Percentiles rank a stretch among this genome's conserved stretches.
Evolutionary conservation across 192 early-diverging fungal species (phyloP).

Genomic region (Entophlyctis luteolus): DNA sequence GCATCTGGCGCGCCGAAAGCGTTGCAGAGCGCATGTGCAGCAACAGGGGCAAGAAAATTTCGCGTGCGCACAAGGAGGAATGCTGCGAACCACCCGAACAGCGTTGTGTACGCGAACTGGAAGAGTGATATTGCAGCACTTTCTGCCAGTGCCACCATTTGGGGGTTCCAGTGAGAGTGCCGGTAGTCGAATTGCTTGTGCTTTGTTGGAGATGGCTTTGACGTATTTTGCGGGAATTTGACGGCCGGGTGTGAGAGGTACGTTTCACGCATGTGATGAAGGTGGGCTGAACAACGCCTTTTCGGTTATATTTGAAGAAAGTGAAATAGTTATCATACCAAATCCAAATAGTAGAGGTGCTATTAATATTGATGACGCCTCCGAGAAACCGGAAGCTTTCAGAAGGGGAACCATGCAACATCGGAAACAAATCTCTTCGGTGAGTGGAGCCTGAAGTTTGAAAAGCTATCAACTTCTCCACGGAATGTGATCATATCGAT

Average conservation of each 20-base stretch:
- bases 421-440: slow-evolving; percentile 75
- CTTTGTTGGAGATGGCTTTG: too few species aligned
- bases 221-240: too few species aligned
- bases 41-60: slow-evolving; percentile 44
- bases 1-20: slow-evolving; percentile 72
- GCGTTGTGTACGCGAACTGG: slow-evolving; percentile 68
- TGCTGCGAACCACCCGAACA: slow-evolving; percentile 78
- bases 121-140: slow-evolving; percentile 41
- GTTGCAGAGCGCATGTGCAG: slow-evolving; percentile 72
- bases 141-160: slow-evolving; percentile 30
- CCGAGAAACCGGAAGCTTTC: slow-evolving; percentile 36
- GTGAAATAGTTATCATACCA: slow-evolving; percentile 43
- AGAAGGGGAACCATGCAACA: slow-evolving; percentile 60
- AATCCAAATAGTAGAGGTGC: slow-evolving; percentile 72
- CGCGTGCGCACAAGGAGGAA: slow-evolving; percentile 62
- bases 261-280: slow-evolving; percentile 64
- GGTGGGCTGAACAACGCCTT: slow-evolving; percentile 49
- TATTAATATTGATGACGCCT: slow-evolving; percentile 42
- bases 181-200: too few species aligned
- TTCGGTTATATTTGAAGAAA: background rate
- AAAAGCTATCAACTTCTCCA: background rate
- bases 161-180: slow-evolving; percentile 7
- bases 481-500: background rate
- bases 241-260: slow-evolving; percentile 40
- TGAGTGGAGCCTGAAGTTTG: slow-evolving; percentile 57